phyloP scores from a whole-genome alignment of 2,329 filamentous ascomycete genomes.

The Neoarthrinium moseri region DNA sequence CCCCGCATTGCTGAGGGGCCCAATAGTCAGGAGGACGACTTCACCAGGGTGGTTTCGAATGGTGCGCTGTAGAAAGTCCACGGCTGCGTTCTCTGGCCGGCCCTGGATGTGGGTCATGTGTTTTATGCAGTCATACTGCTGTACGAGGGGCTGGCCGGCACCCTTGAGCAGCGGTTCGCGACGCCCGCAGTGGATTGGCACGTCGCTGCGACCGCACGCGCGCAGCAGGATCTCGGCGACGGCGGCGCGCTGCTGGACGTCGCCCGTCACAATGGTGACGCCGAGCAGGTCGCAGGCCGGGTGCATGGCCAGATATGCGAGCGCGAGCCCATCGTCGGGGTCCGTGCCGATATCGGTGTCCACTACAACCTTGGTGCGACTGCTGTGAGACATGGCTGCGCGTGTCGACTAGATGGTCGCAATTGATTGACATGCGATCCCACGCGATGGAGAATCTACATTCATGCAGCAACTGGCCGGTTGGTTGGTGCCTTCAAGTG shows the following conservation, averaged over 20 bases:
- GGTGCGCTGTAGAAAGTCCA: constrained; percentile 8
- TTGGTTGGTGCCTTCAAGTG: too few species aligned
- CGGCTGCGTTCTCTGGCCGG: constrained; percentile 10
- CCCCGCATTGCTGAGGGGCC: constrained; percentile 10
- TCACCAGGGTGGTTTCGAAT: constrained; percentile 9
- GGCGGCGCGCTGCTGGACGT: constrained; percentile 9
- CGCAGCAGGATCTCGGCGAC: constrained; percentile 10
- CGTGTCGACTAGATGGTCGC: neutral
- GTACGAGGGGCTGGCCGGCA: constrained; percentile 2
- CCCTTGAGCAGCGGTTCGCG: constrained; percentile 8
- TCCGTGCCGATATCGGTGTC: constrained; percentile 14
- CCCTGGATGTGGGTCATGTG: neutral
- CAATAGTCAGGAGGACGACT: constrained; percentile 10
- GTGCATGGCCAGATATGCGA: constrained; percentile 12
- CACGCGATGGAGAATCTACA: neutral
- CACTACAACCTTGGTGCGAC: constrained; percentile 12
- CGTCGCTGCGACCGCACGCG: neutral
- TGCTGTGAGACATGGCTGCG: neutral
- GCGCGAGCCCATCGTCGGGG: constrained; percentile 12
- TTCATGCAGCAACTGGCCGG: too few species aligned
- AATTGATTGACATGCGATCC: neutral
- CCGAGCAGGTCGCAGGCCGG: constrained; percentile 11
- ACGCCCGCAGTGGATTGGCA: constrained; percentile 10
- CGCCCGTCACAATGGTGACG: constrained; percentile 11
- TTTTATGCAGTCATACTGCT: constrained; percentile 2